Percentiles rank a stretch among this genome's conserved stretches.
Conservation (phyloP, 345 rosid species). For the Nasturtium officinale region DNA sequence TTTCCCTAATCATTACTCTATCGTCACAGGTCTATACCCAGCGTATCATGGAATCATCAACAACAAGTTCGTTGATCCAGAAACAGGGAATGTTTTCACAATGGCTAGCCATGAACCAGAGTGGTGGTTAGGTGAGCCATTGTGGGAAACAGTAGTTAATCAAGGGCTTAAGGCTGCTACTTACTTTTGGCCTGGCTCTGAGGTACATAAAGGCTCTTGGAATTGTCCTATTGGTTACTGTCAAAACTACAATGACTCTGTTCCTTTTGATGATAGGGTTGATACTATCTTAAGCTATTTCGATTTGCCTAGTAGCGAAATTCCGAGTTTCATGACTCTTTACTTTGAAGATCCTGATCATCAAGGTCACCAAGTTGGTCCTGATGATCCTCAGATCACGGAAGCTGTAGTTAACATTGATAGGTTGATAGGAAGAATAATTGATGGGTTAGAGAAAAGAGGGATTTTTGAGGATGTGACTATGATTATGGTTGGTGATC, state of each 20-base stretch:
- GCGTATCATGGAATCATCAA: slow-evolving; percentile 79
- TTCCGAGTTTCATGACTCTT: slow-evolving; percentile 79
- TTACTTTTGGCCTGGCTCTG: slow-evolving; percentile 96
- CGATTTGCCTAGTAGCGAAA: slow-evolving; percentile 66
- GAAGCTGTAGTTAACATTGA: slow-evolving; percentile 81
- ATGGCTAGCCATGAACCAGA: slow-evolving; percentile 83
- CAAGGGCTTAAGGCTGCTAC: slow-evolving; percentile 86
- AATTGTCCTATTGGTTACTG: slow-evolving; percentile 65
- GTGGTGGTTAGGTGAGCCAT: slow-evolving; percentile 97
- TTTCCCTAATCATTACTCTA: slow-evolving; percentile 93
- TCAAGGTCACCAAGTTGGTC: slow-evolving; percentile 92
- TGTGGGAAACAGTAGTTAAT: slow-evolving; percentile 88
- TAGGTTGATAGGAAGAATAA: slow-evolving; percentile 74
- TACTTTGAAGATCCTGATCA: slow-evolving; percentile 98
- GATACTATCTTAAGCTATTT: slow-evolving; percentile 74
- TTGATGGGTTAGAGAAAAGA: slow-evolving; percentile 72
- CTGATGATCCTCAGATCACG: slow-evolving; percentile 81
- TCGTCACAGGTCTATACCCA: slow-evolving; percentile 92
- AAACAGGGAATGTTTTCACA: slow-evolving; percentile 55
- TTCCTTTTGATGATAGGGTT: slow-evolving; percentile 84
- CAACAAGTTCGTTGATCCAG: slow-evolving; percentile 72
- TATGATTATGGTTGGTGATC: slow-evolving; percentile 91
- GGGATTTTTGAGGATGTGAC: slow-evolving; percentile 86
- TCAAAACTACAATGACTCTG: slow-evolving; percentile 65
- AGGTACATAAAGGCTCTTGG: slow-evolving; percentile 94